These are phyloP conservation scores for Candida sanyiensis DNA, from an alignment of 805 yeast species.

Conservation along the genomic window DNA sequence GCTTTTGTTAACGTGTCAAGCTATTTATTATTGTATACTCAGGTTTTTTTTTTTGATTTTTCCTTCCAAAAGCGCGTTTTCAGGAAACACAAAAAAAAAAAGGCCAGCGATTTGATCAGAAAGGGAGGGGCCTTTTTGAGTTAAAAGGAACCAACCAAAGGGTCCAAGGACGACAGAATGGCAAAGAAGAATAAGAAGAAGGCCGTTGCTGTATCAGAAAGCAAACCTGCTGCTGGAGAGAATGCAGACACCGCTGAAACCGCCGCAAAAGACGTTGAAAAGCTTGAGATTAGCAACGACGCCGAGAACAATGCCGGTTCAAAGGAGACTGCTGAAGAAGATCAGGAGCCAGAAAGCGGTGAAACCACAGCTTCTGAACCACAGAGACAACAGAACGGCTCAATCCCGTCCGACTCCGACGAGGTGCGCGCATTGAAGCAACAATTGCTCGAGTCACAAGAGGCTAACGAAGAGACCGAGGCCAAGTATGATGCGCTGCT, in stretches of 20 bases:
- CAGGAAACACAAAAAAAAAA: background rate
- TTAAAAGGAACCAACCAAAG: too few species aligned
- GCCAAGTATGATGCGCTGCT: constrained; percentile 56
- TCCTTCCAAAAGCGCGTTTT: background rate
- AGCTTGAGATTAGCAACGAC: background rate
- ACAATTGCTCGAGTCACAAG: constrained; percentile 32
- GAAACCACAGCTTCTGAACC: too few species aligned
- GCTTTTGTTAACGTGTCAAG: too few species aligned
- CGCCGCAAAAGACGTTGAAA: constrained; percentile 5
- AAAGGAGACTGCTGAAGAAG: constrained; percentile 1
- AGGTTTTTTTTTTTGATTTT: too few species aligned
- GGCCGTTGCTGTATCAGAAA: background rate
- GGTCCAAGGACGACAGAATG: constrained; percentile 6
- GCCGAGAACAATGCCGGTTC: background rate
- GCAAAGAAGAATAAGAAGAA: constrained; percentile 21
- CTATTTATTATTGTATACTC: background rate
- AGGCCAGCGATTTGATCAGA: background rate
- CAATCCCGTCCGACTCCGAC: too few species aligned
- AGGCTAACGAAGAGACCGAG: constrained; percentile 54
- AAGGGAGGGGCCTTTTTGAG: too few species aligned
- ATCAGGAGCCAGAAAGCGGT: too few species aligned
- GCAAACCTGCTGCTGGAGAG: too few species aligned
- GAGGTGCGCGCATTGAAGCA: constrained; percentile 15
- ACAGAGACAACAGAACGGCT: too few species aligned
- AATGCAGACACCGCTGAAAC: constrained; percentile 3